Conservation (phyloP, 108 stramenopile genomes). For the Nitzschia palea region DNA sequence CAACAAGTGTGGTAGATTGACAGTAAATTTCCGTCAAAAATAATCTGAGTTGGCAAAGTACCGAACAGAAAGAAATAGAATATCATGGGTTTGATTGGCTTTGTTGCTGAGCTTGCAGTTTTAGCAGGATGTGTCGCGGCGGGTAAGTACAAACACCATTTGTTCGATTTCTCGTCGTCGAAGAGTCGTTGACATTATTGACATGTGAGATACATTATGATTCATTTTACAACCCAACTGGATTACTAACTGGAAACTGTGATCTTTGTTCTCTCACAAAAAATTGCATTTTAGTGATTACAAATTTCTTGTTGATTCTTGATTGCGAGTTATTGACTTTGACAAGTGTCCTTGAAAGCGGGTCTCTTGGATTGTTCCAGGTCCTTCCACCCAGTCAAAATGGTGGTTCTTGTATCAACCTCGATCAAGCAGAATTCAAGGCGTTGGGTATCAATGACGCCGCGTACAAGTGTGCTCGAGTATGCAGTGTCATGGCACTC, state of each 20-base stretch:
- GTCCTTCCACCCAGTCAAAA: neutral
- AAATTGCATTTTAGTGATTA: neutral
- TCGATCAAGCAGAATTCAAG: neutral
- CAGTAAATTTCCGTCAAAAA: no score
- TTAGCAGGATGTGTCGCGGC: neutral
- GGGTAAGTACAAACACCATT: neutral
- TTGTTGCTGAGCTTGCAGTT: slow-evolving; percentile 5
- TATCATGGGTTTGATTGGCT: neutral
- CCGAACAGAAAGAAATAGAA: neutral
- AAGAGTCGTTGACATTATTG: neutral
- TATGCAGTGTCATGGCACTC: slow-evolving; percentile 5
- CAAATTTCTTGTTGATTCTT: slow-evolving; percentile 2
- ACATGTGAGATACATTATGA: neutral
- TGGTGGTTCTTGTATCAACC: neutral
- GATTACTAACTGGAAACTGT: no score
- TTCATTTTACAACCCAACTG: neutral
- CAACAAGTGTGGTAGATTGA: no score
- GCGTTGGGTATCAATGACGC: slow-evolving; percentile 2
- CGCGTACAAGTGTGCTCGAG: neutral
- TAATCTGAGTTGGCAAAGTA: no score
- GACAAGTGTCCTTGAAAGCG: neutral
- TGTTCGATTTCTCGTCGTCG: neutral
- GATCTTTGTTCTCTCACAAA: no score
- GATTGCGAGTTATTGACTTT: neutral
- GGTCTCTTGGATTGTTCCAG: neutral